Evolutionary conservation across 2,329 filamentous ascomycete genomes (phyloP), one percentile per base, ranked within the genome.

Genomic region (Monosporascus sp.): DNA sequence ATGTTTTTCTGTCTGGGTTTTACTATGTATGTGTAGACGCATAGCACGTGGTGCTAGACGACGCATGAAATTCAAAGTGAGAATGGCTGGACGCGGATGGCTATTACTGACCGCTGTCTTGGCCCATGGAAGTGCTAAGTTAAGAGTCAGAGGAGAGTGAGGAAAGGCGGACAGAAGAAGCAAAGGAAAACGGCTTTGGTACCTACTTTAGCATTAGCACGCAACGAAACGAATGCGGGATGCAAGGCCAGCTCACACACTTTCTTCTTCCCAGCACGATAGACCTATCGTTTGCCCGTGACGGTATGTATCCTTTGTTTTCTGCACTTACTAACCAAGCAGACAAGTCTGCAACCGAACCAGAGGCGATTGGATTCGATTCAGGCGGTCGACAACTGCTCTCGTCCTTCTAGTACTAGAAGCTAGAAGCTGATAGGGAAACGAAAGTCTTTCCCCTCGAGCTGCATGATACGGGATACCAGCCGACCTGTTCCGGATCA

Each of bases 111-210:
- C 56, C 57, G 57, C 57, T 52, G 56, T 53, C 52, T 56, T 54
- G 57, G 56, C 56, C 54, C 47, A 55, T 53, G 57, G 51, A 55
- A 11, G 31, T 14, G 31, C 31, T 34, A 34, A 14, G 31, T 34
- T 34, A 34, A 34, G 31, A 14, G 47, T 49, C 41, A 47, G 27
- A 38, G 44, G 39, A 44, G 41, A 38, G 18, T 8, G 49, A 56
- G 51, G 51, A 52, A 57, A 53, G 52, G 51, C 56, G 54, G 58
- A 52, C 55, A 55, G 55, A 53, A 51, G 53, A 53, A 58, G 56
- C 55, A 55, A 55, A 62, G 60, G 61, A 60, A 60, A 58, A 56
- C 53, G 31, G 31, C 31, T 34, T 34, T 14, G 9, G 31, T 34
- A 34, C 31, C 31, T 18, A 18, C 39, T 15, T 18, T 18, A 42